phyloP scores from a whole-genome alignment of 2,329 filamentous ascomycete species.

The Fusarium marasasianum region DNA sequence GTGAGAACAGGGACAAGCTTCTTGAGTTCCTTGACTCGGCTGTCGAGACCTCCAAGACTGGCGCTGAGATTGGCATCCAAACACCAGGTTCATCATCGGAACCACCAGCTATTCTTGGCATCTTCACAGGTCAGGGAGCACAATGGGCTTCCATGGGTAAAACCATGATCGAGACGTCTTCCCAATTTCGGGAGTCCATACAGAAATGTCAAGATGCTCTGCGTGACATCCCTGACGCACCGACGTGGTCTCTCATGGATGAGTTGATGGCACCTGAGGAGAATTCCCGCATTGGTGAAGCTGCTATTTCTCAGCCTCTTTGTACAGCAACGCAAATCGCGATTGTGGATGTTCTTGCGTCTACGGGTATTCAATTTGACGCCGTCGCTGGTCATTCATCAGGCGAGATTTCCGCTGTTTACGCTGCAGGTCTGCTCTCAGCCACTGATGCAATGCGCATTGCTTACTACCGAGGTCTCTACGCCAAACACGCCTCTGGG shows the following conservation, averaged over 20 bases:
- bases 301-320: neutral
- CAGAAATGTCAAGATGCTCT: neutral
- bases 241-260: neutral
- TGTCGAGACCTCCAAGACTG: neutral
- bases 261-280: neutral
- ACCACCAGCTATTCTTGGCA: neutral
- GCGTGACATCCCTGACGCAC: neutral
- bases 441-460: neutral
- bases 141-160: neutral
- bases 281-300: neutral
- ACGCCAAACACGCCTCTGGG: neutral
- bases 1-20: neutral
- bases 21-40: neutral
- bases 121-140: constrained; percentile 1
- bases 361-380: neutral
- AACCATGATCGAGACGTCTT: neutral
- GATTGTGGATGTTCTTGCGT: neutral
- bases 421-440: neutral
- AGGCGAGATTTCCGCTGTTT: constrained; percentile 7
- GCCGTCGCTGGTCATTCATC: constrained; percentile 5
- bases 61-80: neutral
- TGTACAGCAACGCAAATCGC: neutral
- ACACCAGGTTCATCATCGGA: neutral
- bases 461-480: neutral
- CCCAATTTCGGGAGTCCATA: neutral